Percentiles rank a stretch among this genome's conserved stretches.
Conservation (phyloP, 345 rosid genomes). For the Murraya paniculata region DNA sequence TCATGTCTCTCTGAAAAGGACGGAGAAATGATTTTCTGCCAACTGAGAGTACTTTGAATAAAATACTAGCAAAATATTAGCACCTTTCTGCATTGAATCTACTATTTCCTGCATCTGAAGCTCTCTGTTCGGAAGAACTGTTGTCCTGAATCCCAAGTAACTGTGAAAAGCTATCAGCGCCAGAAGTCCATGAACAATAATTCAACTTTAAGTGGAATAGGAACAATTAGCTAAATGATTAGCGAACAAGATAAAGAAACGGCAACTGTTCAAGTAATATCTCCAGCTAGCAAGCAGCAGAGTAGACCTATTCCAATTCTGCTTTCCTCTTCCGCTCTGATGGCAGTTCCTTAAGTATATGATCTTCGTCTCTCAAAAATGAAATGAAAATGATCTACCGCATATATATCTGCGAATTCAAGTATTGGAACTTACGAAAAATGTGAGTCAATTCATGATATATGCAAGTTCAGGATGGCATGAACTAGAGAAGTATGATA, state of each 20-base stretch:
- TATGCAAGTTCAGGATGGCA: not conserved
- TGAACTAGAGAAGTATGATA: not conserved
- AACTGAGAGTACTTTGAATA: not conserved
- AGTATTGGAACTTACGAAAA: not conserved
- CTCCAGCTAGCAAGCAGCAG: slow-evolving; percentile 12
- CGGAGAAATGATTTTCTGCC: not conserved
- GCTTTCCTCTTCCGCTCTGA: slow-evolving; percentile 22
- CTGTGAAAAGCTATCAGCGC: slow-evolving; percentile 14
- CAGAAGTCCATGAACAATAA: not conserved
- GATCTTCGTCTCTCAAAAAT: slow-evolving; percentile 47
- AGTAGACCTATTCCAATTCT: not conserved
- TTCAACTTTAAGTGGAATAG: not conserved
- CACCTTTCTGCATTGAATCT: not conserved
- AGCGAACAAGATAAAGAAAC: not conserved
- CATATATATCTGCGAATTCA: slow-evolving; percentile 44
- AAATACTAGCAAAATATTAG: not conserved
- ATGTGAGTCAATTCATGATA: no score
- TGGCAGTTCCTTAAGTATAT: slow-evolving; percentile 45
- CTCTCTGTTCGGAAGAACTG: slow-evolving; percentile 35
- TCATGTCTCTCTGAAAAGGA: not conserved
- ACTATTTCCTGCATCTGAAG: not conserved
- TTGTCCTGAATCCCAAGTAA: slow-evolving; percentile 42
- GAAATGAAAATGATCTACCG: slow-evolving; percentile 45
- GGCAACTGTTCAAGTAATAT: slow-evolving; percentile 1
- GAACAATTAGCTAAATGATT: not conserved